Evolutionary conservation across 129 eudicot species (phyloP).

Genomic region (Glebionis coronaria): DNA sequence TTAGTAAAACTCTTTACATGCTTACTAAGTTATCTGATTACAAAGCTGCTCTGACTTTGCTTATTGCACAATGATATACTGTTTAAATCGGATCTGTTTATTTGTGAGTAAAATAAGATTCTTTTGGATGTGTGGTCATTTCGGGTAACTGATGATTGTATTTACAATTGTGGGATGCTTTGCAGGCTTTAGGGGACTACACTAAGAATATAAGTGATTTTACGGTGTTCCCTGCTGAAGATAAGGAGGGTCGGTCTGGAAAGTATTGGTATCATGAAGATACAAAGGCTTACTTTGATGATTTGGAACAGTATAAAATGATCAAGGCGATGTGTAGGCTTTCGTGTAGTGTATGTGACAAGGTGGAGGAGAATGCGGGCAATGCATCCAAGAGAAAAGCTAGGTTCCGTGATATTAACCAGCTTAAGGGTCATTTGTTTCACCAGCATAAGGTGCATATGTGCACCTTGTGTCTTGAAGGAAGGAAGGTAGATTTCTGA

Average conservation of each 20-base stretch:
- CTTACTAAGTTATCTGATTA: too few species aligned
- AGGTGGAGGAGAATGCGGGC: slow-evolving; percentile 27
- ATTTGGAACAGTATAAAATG: slow-evolving; percentile 91
- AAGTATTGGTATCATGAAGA: slow-evolving; percentile 91
- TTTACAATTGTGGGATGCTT: background rate
- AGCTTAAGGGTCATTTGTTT: slow-evolving; percentile 83
- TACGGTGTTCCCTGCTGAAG: slow-evolving; percentile 56
- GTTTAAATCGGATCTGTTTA: too few species aligned
- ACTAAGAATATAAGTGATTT: slow-evolving; percentile 68
- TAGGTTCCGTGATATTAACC: slow-evolving; percentile 73
- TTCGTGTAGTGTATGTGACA: slow-evolving; percentile 88
- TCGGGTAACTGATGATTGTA: too few species aligned
- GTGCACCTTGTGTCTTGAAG: slow-evolving; percentile 97
- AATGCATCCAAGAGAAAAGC: slow-evolving; percentile 61
- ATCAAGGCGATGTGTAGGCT: slow-evolving; percentile 96
- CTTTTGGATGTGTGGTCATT: too few species aligned
- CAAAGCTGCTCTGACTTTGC: too few species aligned
- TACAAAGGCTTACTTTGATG: slow-evolving; percentile 90
- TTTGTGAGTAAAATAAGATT: too few species aligned
- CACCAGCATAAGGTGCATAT: slow-evolving; percentile 71
- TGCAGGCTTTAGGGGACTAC: slow-evolving; percentile 93
- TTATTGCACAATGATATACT: too few species aligned
- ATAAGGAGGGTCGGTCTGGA: slow-evolving; percentile 70
- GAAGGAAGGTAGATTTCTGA: slow-evolving; percentile 63
- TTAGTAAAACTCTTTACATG: too few species aligned